Conservation (phyloP, 2,329 filamentous ascomycete species). For the Claviceps pusilla region DNA sequence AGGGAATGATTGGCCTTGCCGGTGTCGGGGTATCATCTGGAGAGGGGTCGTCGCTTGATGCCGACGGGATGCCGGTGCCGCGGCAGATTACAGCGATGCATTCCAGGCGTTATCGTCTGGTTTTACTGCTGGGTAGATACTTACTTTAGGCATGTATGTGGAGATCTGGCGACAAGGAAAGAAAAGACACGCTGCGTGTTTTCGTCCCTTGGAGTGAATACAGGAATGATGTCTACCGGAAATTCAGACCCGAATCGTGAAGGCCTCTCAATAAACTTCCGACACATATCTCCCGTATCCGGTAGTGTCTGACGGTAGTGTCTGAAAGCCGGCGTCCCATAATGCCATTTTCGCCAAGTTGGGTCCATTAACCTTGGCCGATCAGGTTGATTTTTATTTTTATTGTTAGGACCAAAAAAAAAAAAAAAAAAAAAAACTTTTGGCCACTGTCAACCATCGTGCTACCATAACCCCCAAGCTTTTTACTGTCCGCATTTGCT, state of each 20-base stretch:
- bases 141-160: too few species aligned
- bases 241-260: not conserved
- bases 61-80: too few species aligned
- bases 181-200: too few species aligned
- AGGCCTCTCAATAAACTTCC: not conserved
- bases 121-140: too few species aligned
- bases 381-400: not conserved
- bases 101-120: not conserved
- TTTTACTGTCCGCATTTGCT: not conserved
- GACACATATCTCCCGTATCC: not conserved
- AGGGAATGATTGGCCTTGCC: too few species aligned
- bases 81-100: not conserved
- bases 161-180: too few species aligned
- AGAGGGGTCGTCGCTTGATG: too few species aligned
- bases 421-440: too few species aligned
- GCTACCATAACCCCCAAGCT: not conserved
- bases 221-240: not conserved
- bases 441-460: not conserved
- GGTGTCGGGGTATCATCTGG: too few species aligned
- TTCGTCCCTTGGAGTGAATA: too few species aligned
- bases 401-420: too few species aligned
- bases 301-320: not conserved
- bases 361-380: not conserved
- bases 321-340: not conserved
- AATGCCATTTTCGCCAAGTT: not conserved